Conservation (phyloP, 1,284 basidiomycete species). For the Dichomitus squalens region DNA sequence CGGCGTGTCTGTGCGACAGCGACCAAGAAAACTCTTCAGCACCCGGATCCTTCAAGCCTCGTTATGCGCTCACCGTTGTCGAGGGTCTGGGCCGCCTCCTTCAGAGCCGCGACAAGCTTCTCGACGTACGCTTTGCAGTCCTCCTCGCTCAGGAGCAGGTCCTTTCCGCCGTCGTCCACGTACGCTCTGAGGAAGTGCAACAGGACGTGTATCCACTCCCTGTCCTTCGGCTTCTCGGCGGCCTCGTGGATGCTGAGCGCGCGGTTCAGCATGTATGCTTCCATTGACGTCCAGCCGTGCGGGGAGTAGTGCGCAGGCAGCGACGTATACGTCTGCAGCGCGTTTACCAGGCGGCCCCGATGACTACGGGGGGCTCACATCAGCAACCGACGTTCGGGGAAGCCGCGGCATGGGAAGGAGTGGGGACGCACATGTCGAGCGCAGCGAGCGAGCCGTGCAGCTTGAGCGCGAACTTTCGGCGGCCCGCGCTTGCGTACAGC, state of each 20-base stretch:
- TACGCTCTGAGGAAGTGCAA: conserved; percentile 71
- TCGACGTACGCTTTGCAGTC: conserved; percentile 56
- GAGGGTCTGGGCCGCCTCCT: conserved; percentile 48
- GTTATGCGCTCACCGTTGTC: conserved; percentile 32
- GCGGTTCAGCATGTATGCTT: conserved; percentile 72
- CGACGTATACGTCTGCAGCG: conserved; percentile 71
- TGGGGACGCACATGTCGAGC: conserved; percentile 79
- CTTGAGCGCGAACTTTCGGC: conserved; percentile 83
- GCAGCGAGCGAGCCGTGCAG: conserved; percentile 85
- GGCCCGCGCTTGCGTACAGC: conserved; percentile 77
- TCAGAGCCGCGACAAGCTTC: conserved; percentile 53
- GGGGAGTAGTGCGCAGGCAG: conserved; percentile 84
- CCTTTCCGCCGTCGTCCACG: conserved; percentile 54
- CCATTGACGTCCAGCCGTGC: conserved; percentile 76
- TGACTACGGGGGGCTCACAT: conserved; percentile 48
- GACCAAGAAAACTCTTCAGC: background rate
- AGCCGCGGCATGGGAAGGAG: too few species aligned
- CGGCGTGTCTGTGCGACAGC: conserved; percentile 51
- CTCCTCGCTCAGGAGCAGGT: conserved; percentile 53
- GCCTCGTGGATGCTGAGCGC: conserved; percentile 66
- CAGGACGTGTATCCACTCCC: conserved; percentile 75
- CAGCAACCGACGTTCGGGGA: background rate
- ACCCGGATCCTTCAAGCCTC: too few species aligned
- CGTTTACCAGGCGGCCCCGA: conserved; percentile 61
- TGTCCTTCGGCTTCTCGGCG: conserved; percentile 57